phyloP scores from a whole-genome alignment of 2,329 filamentous ascomycete genomes.

The Fusarium nisikadoi region DNA sequence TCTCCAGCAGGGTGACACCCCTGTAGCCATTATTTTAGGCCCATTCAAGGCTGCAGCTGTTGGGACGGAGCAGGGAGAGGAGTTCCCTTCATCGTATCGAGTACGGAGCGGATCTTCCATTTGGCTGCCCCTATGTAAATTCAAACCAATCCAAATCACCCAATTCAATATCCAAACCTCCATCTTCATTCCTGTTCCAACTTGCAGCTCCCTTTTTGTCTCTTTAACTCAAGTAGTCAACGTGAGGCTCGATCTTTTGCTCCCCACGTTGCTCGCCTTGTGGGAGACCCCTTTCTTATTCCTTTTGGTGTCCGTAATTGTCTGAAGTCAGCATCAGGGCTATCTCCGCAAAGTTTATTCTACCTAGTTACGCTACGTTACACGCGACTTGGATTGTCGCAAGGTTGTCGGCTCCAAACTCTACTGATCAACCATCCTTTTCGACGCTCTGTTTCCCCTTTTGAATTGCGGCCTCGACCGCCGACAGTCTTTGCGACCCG shows the following conservation, averaged over 20 bases:
- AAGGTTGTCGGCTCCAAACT: constrained; percentile 20
- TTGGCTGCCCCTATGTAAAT: constrained; percentile 34
- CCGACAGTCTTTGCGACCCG: constrained; percentile 16
- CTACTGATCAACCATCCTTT: not conserved
- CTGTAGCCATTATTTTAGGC: constrained; percentile 21
- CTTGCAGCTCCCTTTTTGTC: constrained; percentile 29
- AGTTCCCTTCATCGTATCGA: not conserved
- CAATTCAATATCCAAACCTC: constrained; percentile 30
- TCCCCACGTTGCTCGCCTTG: not conserved
- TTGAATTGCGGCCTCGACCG: constrained; percentile 22
- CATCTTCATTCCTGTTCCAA: constrained; percentile 34
- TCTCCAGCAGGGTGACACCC: constrained; percentile 15
- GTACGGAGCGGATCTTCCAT: constrained; percentile 33
- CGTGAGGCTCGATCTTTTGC: constrained; percentile 6
- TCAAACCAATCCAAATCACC: constrained; percentile 32
- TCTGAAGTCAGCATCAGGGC: constrained; percentile 26
- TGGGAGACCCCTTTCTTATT: constrained; percentile 1
- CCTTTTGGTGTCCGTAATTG: not conserved
- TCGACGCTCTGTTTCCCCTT: not conserved
- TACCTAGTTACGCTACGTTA: constrained; percentile 22
- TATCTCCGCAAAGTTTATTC: constrained; percentile 30
- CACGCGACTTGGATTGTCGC: constrained; percentile 30
- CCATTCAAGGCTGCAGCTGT: constrained; percentile 8
- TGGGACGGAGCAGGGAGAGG: constrained; percentile 20
- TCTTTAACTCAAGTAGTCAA: constrained; percentile 11